Evolutionary conservation across 1,284 basidiomycete genomes (phyloP).

Genomic region (Papiliotrema terrestris): DNA sequence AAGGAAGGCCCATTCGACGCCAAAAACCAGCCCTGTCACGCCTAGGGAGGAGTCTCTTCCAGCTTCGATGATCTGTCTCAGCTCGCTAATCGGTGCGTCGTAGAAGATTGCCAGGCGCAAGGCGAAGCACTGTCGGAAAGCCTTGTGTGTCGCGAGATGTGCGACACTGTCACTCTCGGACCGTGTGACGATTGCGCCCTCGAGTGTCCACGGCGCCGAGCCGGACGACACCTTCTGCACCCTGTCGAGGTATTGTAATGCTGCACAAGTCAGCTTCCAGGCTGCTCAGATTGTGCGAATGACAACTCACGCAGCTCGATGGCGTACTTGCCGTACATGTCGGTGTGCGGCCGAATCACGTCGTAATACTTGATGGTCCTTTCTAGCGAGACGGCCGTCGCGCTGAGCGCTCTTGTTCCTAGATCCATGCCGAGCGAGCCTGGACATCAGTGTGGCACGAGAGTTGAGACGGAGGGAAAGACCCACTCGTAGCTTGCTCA

Average conservation of each 20-base stretch:
- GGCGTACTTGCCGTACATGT: constrained; percentile 9
- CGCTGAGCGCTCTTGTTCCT: constrained; percentile 10
- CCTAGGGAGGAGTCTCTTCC: not conserved
- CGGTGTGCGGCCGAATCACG: constrained; percentile 18
- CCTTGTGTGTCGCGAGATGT: constrained; percentile 14
- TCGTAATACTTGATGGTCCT: constrained; percentile 14
- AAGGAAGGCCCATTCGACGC: constrained; percentile 25
- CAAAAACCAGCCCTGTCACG: constrained; percentile 11
- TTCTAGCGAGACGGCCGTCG: constrained; percentile 7
- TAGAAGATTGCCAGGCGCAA: constrained; percentile 28
- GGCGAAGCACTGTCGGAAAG: constrained; percentile 11
- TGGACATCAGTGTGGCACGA: constrained; percentile 1
- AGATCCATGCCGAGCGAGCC: constrained; percentile 24
- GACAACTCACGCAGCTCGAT: constrained; percentile 16
- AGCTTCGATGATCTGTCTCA: constrained; percentile 2
- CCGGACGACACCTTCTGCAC: constrained; percentile 2
- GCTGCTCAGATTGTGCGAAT: not conserved
- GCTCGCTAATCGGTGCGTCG: constrained; percentile 21
- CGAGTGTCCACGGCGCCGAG: constrained; percentile 17
- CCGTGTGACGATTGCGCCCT: constrained; percentile 16
- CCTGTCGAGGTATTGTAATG: constrained; percentile 24
- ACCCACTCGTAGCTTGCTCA: constrained; percentile 27
- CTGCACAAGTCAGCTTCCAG: constrained; percentile 1
- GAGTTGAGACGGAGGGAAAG: too few species aligned
- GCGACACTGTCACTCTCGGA: constrained; percentile 11